phyloP scores from a whole-genome alignment of 805 yeast genomes.

The Blastobotrys americana region DNA sequence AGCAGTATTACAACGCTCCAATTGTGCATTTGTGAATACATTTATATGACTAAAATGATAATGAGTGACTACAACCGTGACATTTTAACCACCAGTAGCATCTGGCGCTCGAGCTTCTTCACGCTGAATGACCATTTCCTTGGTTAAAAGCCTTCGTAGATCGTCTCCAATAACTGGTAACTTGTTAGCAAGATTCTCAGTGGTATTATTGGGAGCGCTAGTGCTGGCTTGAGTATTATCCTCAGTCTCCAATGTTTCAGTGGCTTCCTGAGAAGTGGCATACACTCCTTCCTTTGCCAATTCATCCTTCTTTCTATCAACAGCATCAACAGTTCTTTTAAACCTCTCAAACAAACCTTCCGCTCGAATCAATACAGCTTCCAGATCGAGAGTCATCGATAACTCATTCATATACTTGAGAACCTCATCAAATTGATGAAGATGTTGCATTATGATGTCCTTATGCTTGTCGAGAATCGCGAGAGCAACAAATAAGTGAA shows the following conservation, averaged over 20 bases:
- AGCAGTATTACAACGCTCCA: no score
- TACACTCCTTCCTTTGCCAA: constrained; percentile 18
- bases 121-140: constrained; percentile 54
- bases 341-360: constrained; percentile 78
- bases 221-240: no score
- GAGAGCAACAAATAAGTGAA: constrained; percentile 77
- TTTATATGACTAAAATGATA: no score
- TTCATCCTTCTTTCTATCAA: constrained; percentile 42
- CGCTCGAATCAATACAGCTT: constrained; percentile 73
- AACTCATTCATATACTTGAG: constrained; percentile 88
- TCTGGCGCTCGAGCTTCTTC: constrained; percentile 40
- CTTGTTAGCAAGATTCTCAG: constrained; percentile 11
- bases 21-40: no score
- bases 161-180: constrained; percentile 38
- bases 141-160: constrained; percentile 53
- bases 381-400: constrained; percentile 64
- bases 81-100: constrained; percentile 33
- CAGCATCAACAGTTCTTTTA: constrained; percentile 67
- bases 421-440: constrained; percentile 81
- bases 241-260: background rate
- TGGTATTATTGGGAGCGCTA: constrained; percentile 6
- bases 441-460: constrained; percentile 63
- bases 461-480: constrained; percentile 87
- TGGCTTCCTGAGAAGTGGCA: background rate
- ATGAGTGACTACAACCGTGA: no score